Evolutionary conservation across 2,329 filamentous ascomycete species (phyloP).

Genomic region (Ophioceras dolichostomum): DNA sequence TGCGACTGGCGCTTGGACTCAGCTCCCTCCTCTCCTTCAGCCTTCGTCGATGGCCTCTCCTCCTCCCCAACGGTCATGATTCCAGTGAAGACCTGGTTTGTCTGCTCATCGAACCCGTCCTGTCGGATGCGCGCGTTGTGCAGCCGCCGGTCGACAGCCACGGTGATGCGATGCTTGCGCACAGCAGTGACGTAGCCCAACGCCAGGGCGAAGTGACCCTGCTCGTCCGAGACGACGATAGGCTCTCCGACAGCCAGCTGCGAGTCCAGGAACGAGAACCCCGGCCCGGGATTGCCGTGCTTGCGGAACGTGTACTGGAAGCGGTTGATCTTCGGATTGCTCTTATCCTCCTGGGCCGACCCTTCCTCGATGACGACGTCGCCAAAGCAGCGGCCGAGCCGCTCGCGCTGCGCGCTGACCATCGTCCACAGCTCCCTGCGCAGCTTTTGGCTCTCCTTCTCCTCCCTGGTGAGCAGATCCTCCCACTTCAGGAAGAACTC

Average conservation of each 20-base stretch:
- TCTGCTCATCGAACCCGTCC: conserved; percentile 59
- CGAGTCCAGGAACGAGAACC: conserved; percentile 81
- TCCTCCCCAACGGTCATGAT: conserved; percentile 74
- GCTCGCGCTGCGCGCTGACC: conserved; percentile 78
- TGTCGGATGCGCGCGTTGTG: conserved; percentile 73
- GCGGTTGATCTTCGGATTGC: conserved; percentile 76
- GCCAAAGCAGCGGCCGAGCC: conserved; percentile 78
- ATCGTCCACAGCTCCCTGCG: conserved; percentile 93
- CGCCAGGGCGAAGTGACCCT: conserved; percentile 87
- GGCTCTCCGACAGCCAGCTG: conserved; percentile 81
- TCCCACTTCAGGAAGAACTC: conserved; percentile 96
- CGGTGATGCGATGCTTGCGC: conserved; percentile 62
- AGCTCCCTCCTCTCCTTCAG: background rate
- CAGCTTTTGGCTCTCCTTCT: conserved; percentile 77
- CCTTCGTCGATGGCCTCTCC: conserved; percentile 30
- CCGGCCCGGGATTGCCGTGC: conserved; percentile 29
- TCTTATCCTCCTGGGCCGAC: conserved; percentile 55
- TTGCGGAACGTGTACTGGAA: conserved; percentile 81
- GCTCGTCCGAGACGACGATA: conserved; percentile 90
- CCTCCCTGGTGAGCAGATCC: conserved; percentile 81
- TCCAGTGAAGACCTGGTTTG: conserved; percentile 78
- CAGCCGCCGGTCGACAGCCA: conserved; percentile 80
- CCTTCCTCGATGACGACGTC: conserved; percentile 75
- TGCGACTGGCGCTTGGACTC: conserved; percentile 37
- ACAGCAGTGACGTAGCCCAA: conserved; percentile 82